These are phyloP conservation scores for Heliamphora exappendiculata DNA, from an alignment of 148 eudicot species.

Conservation along the genomic window DNA sequence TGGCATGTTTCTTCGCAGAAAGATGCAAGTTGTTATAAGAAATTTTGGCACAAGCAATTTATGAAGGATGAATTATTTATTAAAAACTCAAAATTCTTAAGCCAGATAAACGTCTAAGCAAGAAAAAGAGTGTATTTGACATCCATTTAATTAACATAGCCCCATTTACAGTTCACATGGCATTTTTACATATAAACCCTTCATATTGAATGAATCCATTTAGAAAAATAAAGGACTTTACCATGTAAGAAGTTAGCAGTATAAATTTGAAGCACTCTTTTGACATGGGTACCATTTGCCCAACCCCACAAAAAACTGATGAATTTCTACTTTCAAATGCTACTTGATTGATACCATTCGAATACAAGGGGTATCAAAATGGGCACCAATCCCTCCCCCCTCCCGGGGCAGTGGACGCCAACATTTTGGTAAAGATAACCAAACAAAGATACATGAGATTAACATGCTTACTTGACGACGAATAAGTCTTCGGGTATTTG, in stretches of 20 bases:
- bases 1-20: background rate
- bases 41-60: background rate
- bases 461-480: constrained; percentile 82
- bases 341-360: background rate
- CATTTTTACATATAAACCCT: background rate
- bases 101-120: background rate
- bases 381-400: background rate
- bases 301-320: background rate
- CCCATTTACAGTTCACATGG: background rate
- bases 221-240: background rate
- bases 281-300: background rate
- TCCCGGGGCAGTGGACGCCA: background rate
- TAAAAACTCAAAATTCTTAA: background rate
- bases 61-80: background rate
- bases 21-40: background rate
- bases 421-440: background rate
- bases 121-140: background rate
- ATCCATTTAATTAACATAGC: background rate
- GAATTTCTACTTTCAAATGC: background rate
- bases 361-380: background rate
- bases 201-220: background rate
- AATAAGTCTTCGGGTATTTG: constrained; percentile 76
- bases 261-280: background rate
- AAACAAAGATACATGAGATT: background rate
- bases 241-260: background rate